Base-by-base conservation (phyloP, 208 protist genomes). In the Trypanosomatidae sp. region DNA sequence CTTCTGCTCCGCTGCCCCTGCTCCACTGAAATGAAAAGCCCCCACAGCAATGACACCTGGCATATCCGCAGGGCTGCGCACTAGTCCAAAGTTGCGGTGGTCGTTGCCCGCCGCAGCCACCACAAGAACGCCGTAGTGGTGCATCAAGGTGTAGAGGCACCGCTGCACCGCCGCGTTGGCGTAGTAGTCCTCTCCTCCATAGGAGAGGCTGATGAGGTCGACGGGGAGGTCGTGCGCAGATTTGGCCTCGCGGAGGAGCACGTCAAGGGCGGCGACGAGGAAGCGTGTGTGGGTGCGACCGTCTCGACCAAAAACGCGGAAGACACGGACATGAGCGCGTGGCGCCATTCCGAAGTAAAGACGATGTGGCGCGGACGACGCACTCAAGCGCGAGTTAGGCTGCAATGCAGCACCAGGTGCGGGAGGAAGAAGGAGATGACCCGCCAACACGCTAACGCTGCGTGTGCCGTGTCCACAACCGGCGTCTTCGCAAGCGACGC, bases 71-170 rank as follows among this genome's bases (percentile, higher is more conserved):
- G 98, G 99, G 76, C 98, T 99, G 76, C 94, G 96, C 28, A 99
- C 74, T 19, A 91, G 98, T 30, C 97, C 98, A 69, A 98, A 98
- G 15, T 86, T 58, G 4, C 39, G 97, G 97, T 9, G 98, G 55
- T 98, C 95, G 82, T 99, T 99, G 30, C 99, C 99, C 25, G 98
- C 96, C 0, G 99, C 99, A 0, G 91, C 96, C 0, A 99, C 92
- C 9, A 99, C 81, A 9, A 98, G 84, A 19, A 99, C 97, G 22
- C 89, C 70, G 98, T 68, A 73, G 19, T 89, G 78, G 69, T 98
- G 98, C 36, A 97, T 90, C 0, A 80, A 65, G 6, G 17, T n/a
- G 25, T 70, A 56, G 1, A 80, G 30, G 95, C 36, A 10, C 2
- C 49, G 4, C 41, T 87, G 79, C 99, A 52, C 91, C 86, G 53